A percentile compares a stretch with the other conserved stretches of the same genome.
Conservation (phyloP, 495 filamentous ascomycete species). For the Penicillium soppii region DNA sequence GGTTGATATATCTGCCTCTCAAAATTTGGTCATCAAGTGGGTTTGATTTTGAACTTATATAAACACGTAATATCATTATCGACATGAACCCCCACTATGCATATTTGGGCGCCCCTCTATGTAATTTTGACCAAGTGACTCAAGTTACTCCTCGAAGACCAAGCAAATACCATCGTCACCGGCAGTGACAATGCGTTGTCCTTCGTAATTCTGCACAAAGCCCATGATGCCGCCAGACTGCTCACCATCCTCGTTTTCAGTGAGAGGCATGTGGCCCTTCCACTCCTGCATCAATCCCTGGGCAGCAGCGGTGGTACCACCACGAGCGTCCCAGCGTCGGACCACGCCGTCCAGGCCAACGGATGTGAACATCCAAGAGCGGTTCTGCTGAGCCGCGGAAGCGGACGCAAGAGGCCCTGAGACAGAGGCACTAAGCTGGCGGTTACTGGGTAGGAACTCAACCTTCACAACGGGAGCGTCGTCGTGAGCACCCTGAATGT, state of each 20-base stretch:
- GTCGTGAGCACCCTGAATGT: constrained; percentile 77
- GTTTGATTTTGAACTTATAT: constrained; percentile 1
- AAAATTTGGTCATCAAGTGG: background rate
- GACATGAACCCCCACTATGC: constrained; percentile 6
- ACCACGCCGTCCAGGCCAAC: constrained; percentile 84
- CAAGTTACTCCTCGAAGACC: constrained; percentile 58
- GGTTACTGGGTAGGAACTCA: constrained; percentile 66
- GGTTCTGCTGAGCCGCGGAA: constrained; percentile 29
- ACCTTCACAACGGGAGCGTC: constrained; percentile 85
- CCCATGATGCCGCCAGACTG: constrained; percentile 78
- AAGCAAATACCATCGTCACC: constrained; percentile 80
- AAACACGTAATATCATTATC: constrained; percentile 13
- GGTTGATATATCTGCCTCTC: too few relatives aligned
- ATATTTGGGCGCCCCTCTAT: background rate
- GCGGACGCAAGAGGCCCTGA: constrained; percentile 25
- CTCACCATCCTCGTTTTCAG: constrained; percentile 62
- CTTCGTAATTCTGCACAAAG: constrained; percentile 76
- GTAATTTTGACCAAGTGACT: background rate
- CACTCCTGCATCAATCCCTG: constrained; percentile 74
- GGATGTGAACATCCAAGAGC: constrained; percentile 71
- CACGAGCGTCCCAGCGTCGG: constrained; percentile 81
- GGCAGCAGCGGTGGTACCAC: constrained; percentile 63
- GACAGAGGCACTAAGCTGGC: constrained; percentile 21
- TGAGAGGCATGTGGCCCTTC: constrained; percentile 75
- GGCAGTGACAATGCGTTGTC: constrained; percentile 72